Conservation (phyloP, 2,329 filamentous ascomycete species). For the Colletotrichum sp. region DNA sequence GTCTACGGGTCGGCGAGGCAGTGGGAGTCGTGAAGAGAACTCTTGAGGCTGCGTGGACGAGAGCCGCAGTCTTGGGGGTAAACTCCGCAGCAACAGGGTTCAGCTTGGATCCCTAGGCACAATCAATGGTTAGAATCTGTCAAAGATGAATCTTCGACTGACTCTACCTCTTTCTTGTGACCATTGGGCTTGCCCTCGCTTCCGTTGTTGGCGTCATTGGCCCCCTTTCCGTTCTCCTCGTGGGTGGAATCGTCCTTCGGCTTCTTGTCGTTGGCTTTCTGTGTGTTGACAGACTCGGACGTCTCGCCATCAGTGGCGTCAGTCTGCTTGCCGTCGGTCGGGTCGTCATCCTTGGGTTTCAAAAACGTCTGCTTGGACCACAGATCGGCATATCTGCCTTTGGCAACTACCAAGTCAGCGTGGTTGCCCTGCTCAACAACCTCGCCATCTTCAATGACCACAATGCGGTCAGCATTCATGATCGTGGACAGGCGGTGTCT, state of each 20-base stretch:
- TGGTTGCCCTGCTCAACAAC: slow-evolving; percentile 70
- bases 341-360: slow-evolving; percentile 46
- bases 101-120: slow-evolving; percentile 52
- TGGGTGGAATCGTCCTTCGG: slow-evolving; percentile 32
- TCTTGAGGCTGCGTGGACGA: slow-evolving; percentile 3
- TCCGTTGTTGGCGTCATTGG: neutral
- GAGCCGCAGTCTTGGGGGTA: slow-evolving; percentile 46
- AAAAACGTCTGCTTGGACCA: slow-evolving; percentile 69
- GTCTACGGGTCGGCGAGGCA: neutral
- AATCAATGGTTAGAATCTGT: slow-evolving; percentile 46
- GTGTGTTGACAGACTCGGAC: slow-evolving; percentile 38
- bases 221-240: neutral
- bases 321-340: neutral
- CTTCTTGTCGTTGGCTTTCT: slow-evolving; percentile 19
- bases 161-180: slow-evolving; percentile 56
- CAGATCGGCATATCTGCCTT: slow-evolving; percentile 67
- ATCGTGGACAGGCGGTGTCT: slow-evolving; percentile 75
- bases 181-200: slow-evolving; percentile 35
- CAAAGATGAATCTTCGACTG: slow-evolving; percentile 24
- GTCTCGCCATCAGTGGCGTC: slow-evolving; percentile 41
- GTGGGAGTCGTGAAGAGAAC: slow-evolving; percentile 6
- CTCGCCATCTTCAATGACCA: slow-evolving; percentile 67
- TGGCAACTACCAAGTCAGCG: slow-evolving; percentile 58
- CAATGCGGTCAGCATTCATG: slow-evolving; percentile 70
- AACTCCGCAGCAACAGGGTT: slow-evolving; percentile 63